Percentiles rank a stretch among this genome's conserved stretches.
Conservation (phyloP, 352 stramenopile species). For the Phytopythium montanum region DNA sequence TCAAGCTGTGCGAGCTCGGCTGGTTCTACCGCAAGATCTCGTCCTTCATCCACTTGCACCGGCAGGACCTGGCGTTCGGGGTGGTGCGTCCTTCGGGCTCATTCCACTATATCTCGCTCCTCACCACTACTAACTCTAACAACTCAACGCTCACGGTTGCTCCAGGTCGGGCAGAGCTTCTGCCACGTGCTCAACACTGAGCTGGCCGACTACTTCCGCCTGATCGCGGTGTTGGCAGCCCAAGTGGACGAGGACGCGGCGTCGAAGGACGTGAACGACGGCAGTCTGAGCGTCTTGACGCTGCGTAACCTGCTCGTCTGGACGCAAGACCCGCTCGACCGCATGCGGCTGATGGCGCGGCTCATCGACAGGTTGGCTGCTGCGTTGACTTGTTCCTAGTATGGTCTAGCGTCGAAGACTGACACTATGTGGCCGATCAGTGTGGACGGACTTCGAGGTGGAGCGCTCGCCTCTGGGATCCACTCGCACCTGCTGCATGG, state of each 20-base stretch:
- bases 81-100: constrained; percentile 37
- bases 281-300: constrained; percentile 61
- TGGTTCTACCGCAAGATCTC: constrained; percentile 90
- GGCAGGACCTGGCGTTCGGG: constrained; percentile 68
- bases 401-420: background rate
- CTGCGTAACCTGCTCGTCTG: constrained; percentile 89
- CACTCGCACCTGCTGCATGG: constrained; percentile 91
- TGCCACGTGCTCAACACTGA: constrained; percentile 89
- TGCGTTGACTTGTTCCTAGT: background rate
- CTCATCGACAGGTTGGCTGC: constrained; percentile 84
- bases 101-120: background rate
- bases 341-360: constrained; percentile 86
- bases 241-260: constrained; percentile 87
- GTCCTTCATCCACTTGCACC: constrained; percentile 72
- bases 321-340: constrained; percentile 85
- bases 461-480: constrained; percentile 86
- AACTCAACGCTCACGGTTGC: constrained; percentile 4
- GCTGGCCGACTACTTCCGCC: constrained; percentile 90
- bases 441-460: constrained; percentile 81
- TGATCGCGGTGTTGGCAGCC: constrained; percentile 90
- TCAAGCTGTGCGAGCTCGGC: constrained; percentile 83
- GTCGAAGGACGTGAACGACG: constrained; percentile 40
- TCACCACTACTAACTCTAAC: background rate
- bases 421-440: constrained; percentile 17
- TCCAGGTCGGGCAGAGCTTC: constrained; percentile 86